These are phyloP conservation scores for Gentiana dahurica DNA, from an alignment of 257 asterid genomes.

Conservation along the genomic window DNA sequence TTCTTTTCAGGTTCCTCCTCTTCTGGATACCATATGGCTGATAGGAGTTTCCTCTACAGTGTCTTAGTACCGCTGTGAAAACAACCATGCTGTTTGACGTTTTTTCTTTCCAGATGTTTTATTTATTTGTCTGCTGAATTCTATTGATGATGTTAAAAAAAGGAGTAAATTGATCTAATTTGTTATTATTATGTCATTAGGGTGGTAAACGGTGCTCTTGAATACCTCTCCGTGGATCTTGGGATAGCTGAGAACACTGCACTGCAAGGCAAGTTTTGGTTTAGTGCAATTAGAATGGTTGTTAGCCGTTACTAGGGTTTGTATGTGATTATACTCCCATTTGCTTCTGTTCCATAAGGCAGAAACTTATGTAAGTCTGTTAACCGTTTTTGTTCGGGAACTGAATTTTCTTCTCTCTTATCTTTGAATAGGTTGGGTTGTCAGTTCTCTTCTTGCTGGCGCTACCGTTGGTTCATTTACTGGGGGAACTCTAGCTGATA, in stretches of 20 bases:
- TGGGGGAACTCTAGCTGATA: constrained; percentile 92
- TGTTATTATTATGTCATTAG: constrained; percentile 28
- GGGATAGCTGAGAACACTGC: constrained; percentile 68
- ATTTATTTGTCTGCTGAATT: not conserved
- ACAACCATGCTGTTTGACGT: no score
- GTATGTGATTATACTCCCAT: not conserved
- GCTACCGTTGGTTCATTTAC: constrained; percentile 96
- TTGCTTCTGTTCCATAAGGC: not conserved
- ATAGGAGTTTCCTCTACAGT: not conserved
- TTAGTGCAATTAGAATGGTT: not conserved
- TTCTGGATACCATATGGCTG: not conserved
- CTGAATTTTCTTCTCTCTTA: constrained; percentile 9
- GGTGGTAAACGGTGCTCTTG: constrained; percentile 95
- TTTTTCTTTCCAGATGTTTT: not conserved
- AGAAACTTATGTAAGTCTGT: not conserved
- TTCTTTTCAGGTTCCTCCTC: no score
- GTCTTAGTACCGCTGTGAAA: not conserved
- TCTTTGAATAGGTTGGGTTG: constrained; percentile 70
- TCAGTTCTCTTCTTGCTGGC: constrained; percentile 92
- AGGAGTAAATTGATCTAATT: not conserved
- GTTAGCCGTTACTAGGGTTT: not conserved
- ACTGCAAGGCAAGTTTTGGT: constrained; percentile 57
- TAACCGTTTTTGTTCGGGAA: constrained; percentile 2
- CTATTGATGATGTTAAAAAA: not conserved
- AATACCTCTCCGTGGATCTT: constrained; percentile 83